Percentiles rank a stretch among this genome's conserved stretches.
Evolutionary conservation across 2,329 filamentous ascomycete species (phyloP).

Genomic region (Cytospora chrysosperma): DNA sequence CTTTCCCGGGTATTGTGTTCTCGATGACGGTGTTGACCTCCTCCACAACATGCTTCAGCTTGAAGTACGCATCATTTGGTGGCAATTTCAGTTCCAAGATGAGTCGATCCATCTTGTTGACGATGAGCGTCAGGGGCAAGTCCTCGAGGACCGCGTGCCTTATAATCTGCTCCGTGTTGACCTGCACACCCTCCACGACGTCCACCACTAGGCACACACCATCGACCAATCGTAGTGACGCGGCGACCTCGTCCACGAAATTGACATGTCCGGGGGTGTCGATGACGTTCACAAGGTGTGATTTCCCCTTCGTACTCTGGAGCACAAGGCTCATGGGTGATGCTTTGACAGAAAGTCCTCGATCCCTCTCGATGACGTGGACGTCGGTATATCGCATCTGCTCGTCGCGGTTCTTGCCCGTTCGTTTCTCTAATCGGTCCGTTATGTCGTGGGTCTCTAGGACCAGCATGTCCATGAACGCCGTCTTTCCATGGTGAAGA

Average conservation of each 20-base stretch:
- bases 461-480: conserved; percentile 97
- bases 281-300: conserved; percentile 89
- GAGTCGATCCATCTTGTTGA: conserved; percentile 97
- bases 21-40: conserved; percentile 97
- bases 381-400: conserved; percentile 94
- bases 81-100: conserved; percentile 93
- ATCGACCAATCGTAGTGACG: conserved; percentile 81
- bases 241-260: conserved; percentile 95
- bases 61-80: conserved; percentile 96
- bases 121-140: conserved; percentile 80
- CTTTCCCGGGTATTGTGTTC: conserved; percentile 76
- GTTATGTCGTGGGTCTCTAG: conserved; percentile 89
- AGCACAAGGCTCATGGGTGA: conserved; percentile 93
- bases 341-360: conserved; percentile 88
- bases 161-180: conserved; percentile 96
- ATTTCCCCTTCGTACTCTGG: conserved; percentile 86
- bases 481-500: conserved; percentile 95
- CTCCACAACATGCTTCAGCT: conserved; percentile 97
- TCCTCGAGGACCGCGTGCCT: conserved; percentile 91
- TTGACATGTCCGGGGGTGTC: conserved; percentile 98
- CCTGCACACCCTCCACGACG: conserved; percentile 97
- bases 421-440: conserved; percentile 75
- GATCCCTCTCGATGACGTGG: conserved; percentile 82
- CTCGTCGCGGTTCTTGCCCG: conserved; percentile 79
- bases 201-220: conserved; percentile 93